Percentiles rank a stretch among this genome's conserved stretches.
These are phyloP conservation scores for Isabelozyma gotoi DNA, from an alignment of 805 yeast genomes.

Conservation along the genomic window DNA sequence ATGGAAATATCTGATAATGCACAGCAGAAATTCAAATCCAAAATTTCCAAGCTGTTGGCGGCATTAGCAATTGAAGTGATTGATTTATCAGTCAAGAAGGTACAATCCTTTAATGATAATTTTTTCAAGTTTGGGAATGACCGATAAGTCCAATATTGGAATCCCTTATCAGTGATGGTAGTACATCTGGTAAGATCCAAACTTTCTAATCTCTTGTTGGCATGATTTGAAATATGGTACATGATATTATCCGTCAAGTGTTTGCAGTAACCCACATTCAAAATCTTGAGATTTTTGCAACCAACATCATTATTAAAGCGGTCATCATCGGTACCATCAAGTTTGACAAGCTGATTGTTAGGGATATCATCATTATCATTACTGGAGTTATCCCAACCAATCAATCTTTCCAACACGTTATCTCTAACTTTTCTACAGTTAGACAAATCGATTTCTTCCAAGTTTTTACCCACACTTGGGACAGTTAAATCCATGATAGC, in stretches of 20 bases:
- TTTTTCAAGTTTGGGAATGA: constrained; percentile 53
- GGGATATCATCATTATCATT: constrained; percentile 8
- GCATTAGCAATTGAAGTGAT: constrained; percentile 61
- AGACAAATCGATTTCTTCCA: constrained; percentile 63
- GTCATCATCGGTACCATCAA: constrained; percentile 7
- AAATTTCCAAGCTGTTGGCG: constrained; percentile 53
- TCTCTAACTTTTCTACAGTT: constrained; percentile 76
- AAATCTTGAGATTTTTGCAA: constrained; percentile 53
- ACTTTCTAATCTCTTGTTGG: constrained; percentile 52
- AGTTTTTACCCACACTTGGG: constrained; percentile 57
- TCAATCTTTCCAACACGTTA: constrained; percentile 65
- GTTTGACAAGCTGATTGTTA: background rate
- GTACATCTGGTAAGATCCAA: constrained; percentile 74
- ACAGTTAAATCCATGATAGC: constrained; percentile 77
- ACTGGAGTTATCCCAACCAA: constrained; percentile 47
- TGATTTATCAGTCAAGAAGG: constrained; percentile 66
- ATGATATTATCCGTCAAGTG: constrained; percentile 68
- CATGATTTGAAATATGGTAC: constrained; percentile 59
- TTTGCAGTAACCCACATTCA: constrained; percentile 73
- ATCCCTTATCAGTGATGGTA: constrained; percentile 74
- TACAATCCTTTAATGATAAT: constrained; percentile 67
- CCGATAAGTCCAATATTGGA: constrained; percentile 60
- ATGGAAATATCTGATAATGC: constrained; percentile 68
- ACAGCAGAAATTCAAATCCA: constrained; percentile 74
- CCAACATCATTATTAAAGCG: constrained; percentile 40